A percentile compares a stretch with the other conserved stretches of the same genome.
Evolutionary conservation across 108 stramenopile genomes (phyloP).

Genomic region (Epithemia pelagica): DNA sequence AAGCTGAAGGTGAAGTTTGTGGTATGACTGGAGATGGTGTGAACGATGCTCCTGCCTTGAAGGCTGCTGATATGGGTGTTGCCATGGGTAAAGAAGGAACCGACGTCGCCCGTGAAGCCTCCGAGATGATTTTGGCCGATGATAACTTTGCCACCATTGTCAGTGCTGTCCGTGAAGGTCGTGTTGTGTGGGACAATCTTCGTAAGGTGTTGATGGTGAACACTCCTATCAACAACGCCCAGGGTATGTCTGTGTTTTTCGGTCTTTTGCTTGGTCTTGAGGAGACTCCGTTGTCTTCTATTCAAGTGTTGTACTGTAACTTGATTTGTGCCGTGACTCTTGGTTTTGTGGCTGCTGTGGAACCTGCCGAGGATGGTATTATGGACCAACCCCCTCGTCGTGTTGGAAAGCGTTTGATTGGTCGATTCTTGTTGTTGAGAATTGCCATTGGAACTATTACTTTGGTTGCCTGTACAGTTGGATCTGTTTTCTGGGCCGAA

Average conservation of each 20-base stretch:
- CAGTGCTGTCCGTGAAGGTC: slow-evolving; percentile 62
- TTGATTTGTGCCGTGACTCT: slow-evolving; percentile 80
- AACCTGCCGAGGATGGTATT: slow-evolving; percentile 81
- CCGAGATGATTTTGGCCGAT: slow-evolving; percentile 96
- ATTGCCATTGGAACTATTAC: slow-evolving; percentile 58
- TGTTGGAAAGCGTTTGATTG: slow-evolving; percentile 74
- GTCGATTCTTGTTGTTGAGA: slow-evolving; percentile 63
- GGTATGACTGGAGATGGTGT: slow-evolving; percentile 98
- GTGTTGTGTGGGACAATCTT: slow-evolving; percentile 80
- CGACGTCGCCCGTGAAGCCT: slow-evolving; percentile 92
- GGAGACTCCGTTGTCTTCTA: slow-evolving; percentile 52
- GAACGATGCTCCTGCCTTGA: slow-evolving; percentile 96
- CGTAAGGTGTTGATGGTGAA: slow-evolving; percentile 71
- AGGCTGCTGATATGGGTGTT: slow-evolving; percentile 95
- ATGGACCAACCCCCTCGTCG: slow-evolving; percentile 66
- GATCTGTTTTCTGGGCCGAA: slow-evolving; percentile 37
- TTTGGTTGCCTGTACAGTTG: slow-evolving; percentile 46
- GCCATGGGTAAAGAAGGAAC: slow-evolving; percentile 98
- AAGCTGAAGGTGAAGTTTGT: slow-evolving; percentile 75
- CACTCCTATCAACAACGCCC: slow-evolving; percentile 79
- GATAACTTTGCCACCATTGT: slow-evolving; percentile 97
- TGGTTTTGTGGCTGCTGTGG: slow-evolving; percentile 75
- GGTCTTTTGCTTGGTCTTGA: slow-evolving; percentile 53
- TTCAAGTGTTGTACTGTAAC: slow-evolving; percentile 80
- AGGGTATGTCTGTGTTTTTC: slow-evolving; percentile 70